These are phyloP conservation scores for Citrullus amarus DNA, from an alignment of 306 rosid species.

Conservation along the genomic window DNA sequence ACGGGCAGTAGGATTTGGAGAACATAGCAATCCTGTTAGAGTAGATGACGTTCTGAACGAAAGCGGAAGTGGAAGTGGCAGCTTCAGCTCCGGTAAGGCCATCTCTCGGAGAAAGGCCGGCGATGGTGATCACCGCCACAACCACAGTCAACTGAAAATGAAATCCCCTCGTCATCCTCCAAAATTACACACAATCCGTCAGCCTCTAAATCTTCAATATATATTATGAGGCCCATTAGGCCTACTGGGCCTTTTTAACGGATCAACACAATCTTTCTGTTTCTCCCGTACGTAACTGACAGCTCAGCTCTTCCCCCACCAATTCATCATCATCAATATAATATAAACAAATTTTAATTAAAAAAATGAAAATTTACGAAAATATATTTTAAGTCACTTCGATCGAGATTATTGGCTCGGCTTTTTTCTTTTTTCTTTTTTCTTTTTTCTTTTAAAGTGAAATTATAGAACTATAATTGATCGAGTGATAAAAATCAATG, in stretches of 20 bases:
- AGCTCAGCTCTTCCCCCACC: not conserved
- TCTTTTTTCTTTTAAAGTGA: too few relatives aligned
- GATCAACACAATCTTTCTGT: not conserved
- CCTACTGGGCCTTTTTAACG: not conserved
- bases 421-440: too few relatives aligned
- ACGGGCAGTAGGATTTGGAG: conserved; percentile 96
- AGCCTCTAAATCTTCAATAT: too few relatives aligned
- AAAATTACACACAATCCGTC: not conserved
- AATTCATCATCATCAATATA: not conserved
- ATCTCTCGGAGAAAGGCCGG: conserved; percentile 7
- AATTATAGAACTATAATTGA: too few relatives aligned
- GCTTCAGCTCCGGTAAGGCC: conserved; percentile 23
- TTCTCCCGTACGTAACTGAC: not conserved
- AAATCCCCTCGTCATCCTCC: conserved; percentile 9
- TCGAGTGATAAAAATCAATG: too few relatives aligned
- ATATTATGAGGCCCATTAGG: not conserved
- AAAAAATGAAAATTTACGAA: too few relatives aligned
- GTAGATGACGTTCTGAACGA: conserved; percentile 67
- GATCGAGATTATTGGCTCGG: too few relatives aligned
- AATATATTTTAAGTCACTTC: too few relatives aligned
- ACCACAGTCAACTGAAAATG: not conserved
- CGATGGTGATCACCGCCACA: conserved; percentile 8
- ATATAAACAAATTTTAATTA: not conserved
- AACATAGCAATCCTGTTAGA: conserved; percentile 72
- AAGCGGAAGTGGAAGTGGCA: conserved; percentile 49